Evolutionary conservation across 306 rosid genomes (phyloP).

Genomic region (Vigna mungo): DNA sequence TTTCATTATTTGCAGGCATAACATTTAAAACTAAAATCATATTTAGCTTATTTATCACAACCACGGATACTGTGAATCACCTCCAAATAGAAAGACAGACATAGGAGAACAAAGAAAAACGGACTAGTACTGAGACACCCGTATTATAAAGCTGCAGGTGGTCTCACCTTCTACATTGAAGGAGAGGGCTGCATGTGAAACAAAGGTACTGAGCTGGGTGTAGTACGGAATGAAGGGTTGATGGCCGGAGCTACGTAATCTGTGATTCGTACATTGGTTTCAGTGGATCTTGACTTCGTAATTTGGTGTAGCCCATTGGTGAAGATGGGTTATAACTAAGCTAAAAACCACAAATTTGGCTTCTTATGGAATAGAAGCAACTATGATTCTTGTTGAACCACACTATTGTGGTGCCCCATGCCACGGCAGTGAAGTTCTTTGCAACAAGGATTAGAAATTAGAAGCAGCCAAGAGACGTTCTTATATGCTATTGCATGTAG

Average conservation of each 20-base stretch:
- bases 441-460: conserved; percentile 24
- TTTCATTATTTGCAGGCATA: background rate
- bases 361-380: conserved; percentile 3
- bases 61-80: background rate
- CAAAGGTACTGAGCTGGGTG: conserved; percentile 6
- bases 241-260: background rate
- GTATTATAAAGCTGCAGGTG: conserved; percentile 3
- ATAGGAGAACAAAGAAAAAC: background rate
- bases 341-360: background rate
- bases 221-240: background rate
- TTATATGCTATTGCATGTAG: background rate
- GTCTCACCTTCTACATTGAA: conserved; percentile 15
- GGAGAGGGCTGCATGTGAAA: conserved; percentile 21
- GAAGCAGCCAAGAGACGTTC: background rate
- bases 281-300: background rate
- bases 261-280: conserved; percentile 12
- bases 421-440: background rate
- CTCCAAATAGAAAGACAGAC: conserved; percentile 9
- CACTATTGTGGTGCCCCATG: background rate
- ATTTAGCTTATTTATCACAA: conserved; percentile 14
- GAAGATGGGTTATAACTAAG: background rate
- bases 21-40: conserved; percentile 17
- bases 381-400: background rate
- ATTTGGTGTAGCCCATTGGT: conserved; percentile 1
- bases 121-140: background rate